Conservation (phyloP, 495 filamentous ascomycete genomes). For the Sporormia fimetaria region DNA sequence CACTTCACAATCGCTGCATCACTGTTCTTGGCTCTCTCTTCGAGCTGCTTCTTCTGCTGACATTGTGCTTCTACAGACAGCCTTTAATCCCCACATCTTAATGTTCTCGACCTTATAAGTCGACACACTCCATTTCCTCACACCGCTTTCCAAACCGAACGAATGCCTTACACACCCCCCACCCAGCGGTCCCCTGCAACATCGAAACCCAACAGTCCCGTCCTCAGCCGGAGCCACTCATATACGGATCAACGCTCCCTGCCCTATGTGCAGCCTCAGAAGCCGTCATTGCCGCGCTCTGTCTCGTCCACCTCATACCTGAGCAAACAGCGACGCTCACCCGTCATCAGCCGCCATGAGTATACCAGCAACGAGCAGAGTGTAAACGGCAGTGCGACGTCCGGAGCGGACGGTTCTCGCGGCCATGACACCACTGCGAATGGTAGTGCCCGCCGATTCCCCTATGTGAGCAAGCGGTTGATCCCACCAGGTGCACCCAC, state of each 20-base stretch:
- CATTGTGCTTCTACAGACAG: too few relatives aligned
- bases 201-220: constrained; percentile 52
- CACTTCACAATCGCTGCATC: too few relatives aligned
- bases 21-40: too few relatives aligned
- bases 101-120: constrained; percentile 14
- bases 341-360: constrained; percentile 39
- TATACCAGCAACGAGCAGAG: constrained; percentile 11
- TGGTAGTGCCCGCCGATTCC: constrained; percentile 58
- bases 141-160: constrained; percentile 25
- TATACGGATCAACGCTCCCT: constrained; percentile 37
- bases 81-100: constrained; percentile 7
- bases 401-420: constrained; percentile 1
- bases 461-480: constrained; percentile 55
- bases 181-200: constrained; percentile 68
- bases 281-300: constrained; percentile 56
- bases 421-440: constrained; percentile 27
- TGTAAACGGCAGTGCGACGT: constrained; percentile 3
- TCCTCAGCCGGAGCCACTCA: constrained; percentile 45
- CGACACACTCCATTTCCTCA: constrained; percentile 18
- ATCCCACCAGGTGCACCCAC: constrained; percentile 74
- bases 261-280: constrained; percentile 32
- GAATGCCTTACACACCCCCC: constrained; percentile 93
- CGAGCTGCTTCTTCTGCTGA: too few relatives aligned
- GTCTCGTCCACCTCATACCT: constrained; percentile 68
- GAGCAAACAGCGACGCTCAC: constrained; percentile 53